phyloP scores from a whole-genome alignment of 495 filamentous ascomycete species.

The Trichoderma gamsii region DNA sequence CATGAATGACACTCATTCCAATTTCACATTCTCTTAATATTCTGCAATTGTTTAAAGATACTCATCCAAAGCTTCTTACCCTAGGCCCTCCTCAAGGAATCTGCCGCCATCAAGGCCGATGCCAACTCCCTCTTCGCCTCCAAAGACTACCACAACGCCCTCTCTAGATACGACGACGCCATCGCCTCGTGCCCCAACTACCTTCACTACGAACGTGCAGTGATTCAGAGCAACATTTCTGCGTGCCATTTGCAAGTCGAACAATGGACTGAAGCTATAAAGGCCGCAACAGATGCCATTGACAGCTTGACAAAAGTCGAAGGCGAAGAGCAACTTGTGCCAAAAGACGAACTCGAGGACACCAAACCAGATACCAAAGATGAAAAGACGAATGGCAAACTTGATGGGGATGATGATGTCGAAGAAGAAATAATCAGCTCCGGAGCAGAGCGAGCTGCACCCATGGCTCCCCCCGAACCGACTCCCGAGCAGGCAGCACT shows the following conservation, averaged over 20 bases:
- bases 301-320: slow-evolving; percentile 60
- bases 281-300: slow-evolving; percentile 64
- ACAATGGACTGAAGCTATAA: slow-evolving; percentile 79
- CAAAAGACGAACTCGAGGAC: slow-evolving; percentile 10
- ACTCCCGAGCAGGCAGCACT: slow-evolving; percentile 26
- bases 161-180: slow-evolving; percentile 82
- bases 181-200: slow-evolving; percentile 77
- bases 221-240: slow-evolving; percentile 79
- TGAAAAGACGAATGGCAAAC: slow-evolving; percentile 42
- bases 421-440: slow-evolving; percentile 53
- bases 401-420: slow-evolving; percentile 50
- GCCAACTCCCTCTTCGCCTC: slow-evolving; percentile 74
- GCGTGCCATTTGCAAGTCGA: slow-evolving; percentile 85
- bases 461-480: slow-evolving; percentile 35
- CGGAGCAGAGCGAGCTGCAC: slow-evolving; percentile 43
- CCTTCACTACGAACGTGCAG: slow-evolving; percentile 83
- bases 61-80: background rate
- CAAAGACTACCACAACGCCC: slow-evolving; percentile 72
- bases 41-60: background rate
- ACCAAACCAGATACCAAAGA: slow-evolving; percentile 7
- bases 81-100: slow-evolving; percentile 65
- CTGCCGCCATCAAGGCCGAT: slow-evolving; percentile 65
- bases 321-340: slow-evolving; percentile 20
- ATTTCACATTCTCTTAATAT: background rate
- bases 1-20: background rate